A percentile compares a stretch with the other conserved stretches of the same genome.
These are phyloP conservation scores for Auriscalpium microsporum DNA, from an alignment of 768 basidiomycete species.

Conservation along the genomic window DNA sequence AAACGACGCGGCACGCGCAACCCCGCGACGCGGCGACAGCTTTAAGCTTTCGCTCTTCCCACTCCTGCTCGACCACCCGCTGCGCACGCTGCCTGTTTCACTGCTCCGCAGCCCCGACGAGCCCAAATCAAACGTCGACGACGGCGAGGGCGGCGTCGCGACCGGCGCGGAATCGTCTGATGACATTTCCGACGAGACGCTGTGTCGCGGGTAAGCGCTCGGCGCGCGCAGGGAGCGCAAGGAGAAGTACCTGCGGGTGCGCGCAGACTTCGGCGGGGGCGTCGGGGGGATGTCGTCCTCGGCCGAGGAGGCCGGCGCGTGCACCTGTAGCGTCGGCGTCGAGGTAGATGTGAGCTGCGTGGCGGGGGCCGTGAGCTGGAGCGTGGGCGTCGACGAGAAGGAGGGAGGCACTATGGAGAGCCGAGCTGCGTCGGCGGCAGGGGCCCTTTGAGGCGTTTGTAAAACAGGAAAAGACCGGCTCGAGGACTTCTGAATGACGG, in stretches of 20 bases:
- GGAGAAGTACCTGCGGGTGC: conserved; percentile 18
- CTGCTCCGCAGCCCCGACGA: conserved; percentile 11
- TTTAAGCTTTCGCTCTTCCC: conserved; percentile 8
- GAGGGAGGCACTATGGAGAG: background rate
- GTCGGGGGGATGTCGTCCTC: conserved; percentile 28
- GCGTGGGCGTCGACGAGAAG: background rate
- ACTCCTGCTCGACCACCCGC: conserved; percentile 12
- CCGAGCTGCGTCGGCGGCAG: background rate
- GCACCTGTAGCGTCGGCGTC: conserved; percentile 9
- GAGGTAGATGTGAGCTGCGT: background rate
- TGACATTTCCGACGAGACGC: conserved; percentile 53
- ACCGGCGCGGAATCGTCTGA: conserved; percentile 60
- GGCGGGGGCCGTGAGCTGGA: background rate
- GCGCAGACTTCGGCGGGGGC: conserved; percentile 39
- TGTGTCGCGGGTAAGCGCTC: conserved; percentile 43
- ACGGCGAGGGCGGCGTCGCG: conserved; percentile 55
- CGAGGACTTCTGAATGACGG: background rate
- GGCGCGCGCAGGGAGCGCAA: conserved; percentile 31
- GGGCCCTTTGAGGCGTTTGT: background rate
- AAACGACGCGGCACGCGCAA: conserved; percentile 14
- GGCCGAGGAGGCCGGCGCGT: conserved; percentile 22
- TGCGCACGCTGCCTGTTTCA: conserved; percentile 19
- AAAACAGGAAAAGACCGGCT: background rate
- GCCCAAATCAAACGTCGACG: conserved; percentile 16
- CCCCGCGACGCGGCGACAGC: conserved; percentile 13